A percentile compares a stretch with the other conserved stretches of the same genome.
phyloP scores from a whole-genome alignment of 2,329 filamentous ascomycete species.

The Ophiocordyceps camponoti-leonardi region DNA sequence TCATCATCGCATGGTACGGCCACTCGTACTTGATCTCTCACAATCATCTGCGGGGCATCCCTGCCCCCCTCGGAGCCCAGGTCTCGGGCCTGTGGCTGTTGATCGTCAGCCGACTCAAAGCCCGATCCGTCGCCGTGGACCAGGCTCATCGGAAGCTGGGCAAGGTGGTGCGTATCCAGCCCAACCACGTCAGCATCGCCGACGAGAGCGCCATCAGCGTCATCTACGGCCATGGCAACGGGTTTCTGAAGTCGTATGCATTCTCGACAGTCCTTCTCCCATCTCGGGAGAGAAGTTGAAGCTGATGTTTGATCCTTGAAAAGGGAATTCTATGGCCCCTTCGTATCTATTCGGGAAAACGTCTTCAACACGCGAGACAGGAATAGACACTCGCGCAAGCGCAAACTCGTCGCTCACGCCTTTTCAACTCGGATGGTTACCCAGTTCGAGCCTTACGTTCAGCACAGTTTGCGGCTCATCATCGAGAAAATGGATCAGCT shows the following conservation, averaged over 20 bases:
- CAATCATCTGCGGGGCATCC: constrained; percentile 32
- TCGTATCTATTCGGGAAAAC: constrained; percentile 71
- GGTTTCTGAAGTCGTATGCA: constrained; percentile 49
- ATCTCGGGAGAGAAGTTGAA: background rate
- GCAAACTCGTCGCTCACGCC: constrained; percentile 75
- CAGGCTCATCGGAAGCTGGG: constrained; percentile 58
- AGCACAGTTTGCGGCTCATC: constrained; percentile 59
- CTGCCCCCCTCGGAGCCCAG: constrained; percentile 42
- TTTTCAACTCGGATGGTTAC: constrained; percentile 68
- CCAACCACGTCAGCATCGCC: constrained; percentile 67
- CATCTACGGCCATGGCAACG: constrained; percentile 69
- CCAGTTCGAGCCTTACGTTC: constrained; percentile 82
- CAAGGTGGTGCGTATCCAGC: constrained; percentile 67
- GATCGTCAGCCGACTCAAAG: constrained; percentile 44
- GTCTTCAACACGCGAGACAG: constrained; percentile 83
- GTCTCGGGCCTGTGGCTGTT: constrained; percentile 75
- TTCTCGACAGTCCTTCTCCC: background rate
- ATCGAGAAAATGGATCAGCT: constrained; percentile 56
- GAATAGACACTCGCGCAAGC: constrained; percentile 69
- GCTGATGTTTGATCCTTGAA: no score
- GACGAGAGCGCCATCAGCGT: constrained; percentile 60
- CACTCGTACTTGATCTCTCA: constrained; percentile 43
- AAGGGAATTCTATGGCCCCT: constrained; percentile 79
- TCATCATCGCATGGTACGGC: constrained; percentile 35
- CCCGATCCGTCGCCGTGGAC: constrained; percentile 48